Evolutionary conservation across 2,329 filamentous ascomycete genomes (phyloP).

Genomic region (Xylariomycetidae sp.): DNA sequence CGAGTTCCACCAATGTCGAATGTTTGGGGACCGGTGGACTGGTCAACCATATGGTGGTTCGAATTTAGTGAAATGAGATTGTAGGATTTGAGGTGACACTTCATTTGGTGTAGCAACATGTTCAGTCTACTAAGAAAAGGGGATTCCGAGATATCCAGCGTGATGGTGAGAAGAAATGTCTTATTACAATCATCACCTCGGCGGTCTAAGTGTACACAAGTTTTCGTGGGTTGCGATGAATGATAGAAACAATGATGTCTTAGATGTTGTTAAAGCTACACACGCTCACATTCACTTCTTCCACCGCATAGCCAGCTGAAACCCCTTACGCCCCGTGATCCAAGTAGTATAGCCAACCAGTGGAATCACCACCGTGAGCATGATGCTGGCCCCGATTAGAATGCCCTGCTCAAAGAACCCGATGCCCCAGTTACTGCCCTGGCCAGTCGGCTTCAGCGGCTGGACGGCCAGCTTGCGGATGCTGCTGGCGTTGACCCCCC

Average conservation of each 20-base stretch:
- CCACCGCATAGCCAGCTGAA: slow-evolving; percentile 7
- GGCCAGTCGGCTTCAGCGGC: slow-evolving; percentile 29
- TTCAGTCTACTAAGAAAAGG: no score
- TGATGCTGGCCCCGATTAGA: slow-evolving; percentile 29
- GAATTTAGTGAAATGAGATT: no score
- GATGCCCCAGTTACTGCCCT: slow-evolving; percentile 28
- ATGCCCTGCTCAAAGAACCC: slow-evolving; percentile 48
- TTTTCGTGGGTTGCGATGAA: neutral
- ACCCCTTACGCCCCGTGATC: slow-evolving; percentile 7
- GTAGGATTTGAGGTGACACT: no score
- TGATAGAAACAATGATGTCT: neutral
- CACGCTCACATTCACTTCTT: slow-evolving; percentile 4
- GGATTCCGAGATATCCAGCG: no score
- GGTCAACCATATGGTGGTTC: no score
- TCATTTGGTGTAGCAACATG: no score
- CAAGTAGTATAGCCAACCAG: slow-evolving; percentile 11
- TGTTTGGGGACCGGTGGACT: no score
- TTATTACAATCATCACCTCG: no score
- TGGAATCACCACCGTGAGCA: slow-evolving; percentile 11
- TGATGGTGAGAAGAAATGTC: no score
- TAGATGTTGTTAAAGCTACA: no score
- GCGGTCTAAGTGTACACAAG: no score
- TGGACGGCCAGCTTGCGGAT: slow-evolving; percentile 15
- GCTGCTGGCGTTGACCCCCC: slow-evolving; percentile 9
- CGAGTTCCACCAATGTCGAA: no score